Evolutionary conservation across 1,139 yeast species (phyloP).

Genomic region (Suhomyces guaymorum): DNA sequence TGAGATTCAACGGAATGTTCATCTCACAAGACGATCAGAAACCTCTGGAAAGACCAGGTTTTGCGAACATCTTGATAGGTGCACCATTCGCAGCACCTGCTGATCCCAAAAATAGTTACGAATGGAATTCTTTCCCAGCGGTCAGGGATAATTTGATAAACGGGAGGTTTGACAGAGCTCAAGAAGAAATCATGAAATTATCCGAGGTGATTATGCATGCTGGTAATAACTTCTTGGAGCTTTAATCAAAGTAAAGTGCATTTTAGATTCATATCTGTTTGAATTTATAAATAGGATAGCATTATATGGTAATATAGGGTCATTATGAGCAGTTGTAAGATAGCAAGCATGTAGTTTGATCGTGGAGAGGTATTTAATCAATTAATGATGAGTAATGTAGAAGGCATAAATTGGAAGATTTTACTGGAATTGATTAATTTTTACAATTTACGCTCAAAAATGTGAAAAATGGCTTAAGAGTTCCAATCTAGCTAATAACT

Average conservation of each 20-base stretch:
- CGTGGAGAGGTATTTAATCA: not conserved
- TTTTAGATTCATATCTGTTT: too few relatives aligned
- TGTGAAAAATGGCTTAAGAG: too few relatives aligned
- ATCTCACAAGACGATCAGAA: conserved; percentile 19
- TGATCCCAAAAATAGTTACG: conserved; percentile 28
- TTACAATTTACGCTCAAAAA: too few relatives aligned
- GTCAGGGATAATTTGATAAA: conserved; percentile 62
- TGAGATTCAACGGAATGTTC: conserved; percentile 56
- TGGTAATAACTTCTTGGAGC: conserved; percentile 18
- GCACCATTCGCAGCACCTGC: conserved; percentile 61
- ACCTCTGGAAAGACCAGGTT: conserved; percentile 60
- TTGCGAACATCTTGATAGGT: conserved; percentile 69
- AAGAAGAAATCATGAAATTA: conserved; percentile 51
- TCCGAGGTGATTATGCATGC: conserved; percentile 37
- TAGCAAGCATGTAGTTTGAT: not conserved
- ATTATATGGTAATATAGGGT: not conserved
- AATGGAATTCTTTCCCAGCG: conserved; percentile 74
- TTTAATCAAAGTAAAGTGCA: too few relatives aligned
- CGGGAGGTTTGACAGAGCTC: conserved; percentile 57
- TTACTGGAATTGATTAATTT: too few relatives aligned
- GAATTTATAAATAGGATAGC: too few relatives aligned
- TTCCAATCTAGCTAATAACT: too few relatives aligned
- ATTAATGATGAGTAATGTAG: too few relatives aligned
- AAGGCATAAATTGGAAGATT: too few relatives aligned
- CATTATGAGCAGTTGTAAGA: not conserved